Evolutionary conservation across 805 yeast genomes (phyloP), one percentile per base, ranked within the genome.

Genomic region (Lachancea sp.): DNA sequence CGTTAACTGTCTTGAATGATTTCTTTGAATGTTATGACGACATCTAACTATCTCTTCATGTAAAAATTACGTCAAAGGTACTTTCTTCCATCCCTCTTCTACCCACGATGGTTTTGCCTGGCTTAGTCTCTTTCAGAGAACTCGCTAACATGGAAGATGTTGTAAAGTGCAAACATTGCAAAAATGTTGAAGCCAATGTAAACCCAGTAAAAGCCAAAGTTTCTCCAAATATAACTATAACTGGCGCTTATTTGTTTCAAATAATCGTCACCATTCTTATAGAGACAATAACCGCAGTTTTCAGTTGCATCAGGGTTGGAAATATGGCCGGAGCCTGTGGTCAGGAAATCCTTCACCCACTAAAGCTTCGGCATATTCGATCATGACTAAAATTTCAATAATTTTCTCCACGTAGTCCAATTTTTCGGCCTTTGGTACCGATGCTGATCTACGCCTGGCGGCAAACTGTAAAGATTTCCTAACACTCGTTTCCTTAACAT

Each of bases 141-240:
- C 9, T 40, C 32, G 36, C 49, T 52, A 17, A 55, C 60, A 25
- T 51, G 55, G 49, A 54, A 48, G 11, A 54, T n/a, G 45, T 55
- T 54, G 44, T 55, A 55, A 28, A 63, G 45, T 11, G 56, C 51
- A 33, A 65, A 56, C 70, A 71, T 67, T 8, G 68, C 72, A 41
- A 49, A 46, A 24, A 71, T 42, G 49, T 80, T 78, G 68, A 79
- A 77, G 28, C 64, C 45, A 39, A 77, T 69, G 63, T 71, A 80
- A 31, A 67, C 78, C 69, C 76, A 73, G 52, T 69, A 68, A 50
- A 80, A 67, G 18, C 87, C 86, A 45, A 80, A 63, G 48, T 80
- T 77, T 63, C 86, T 72, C 86, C 86, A 81, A 29, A 77, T 63
- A 43, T 73, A 53, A 33, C 58, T 41, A 59, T 65, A 78, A n/a